A percentile compares a stretch with the other conserved stretches of the same genome.
phyloP scores from a whole-genome alignment of 2,329 filamentous ascomycete genomes.

The Talaromyces sp. region DNA sequence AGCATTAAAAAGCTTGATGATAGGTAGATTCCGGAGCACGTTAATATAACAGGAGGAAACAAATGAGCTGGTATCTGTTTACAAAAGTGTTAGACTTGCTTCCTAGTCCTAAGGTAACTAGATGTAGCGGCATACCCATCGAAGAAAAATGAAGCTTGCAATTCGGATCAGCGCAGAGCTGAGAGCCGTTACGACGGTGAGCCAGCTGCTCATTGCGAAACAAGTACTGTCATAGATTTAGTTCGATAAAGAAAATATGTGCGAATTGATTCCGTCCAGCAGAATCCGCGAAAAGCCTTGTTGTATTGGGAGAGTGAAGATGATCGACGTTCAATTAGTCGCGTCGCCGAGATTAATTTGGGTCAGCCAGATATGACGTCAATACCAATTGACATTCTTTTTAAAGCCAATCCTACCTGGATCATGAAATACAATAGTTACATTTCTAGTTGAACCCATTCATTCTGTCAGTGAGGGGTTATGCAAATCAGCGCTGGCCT shows the following conservation, averaged over 20 bases:
- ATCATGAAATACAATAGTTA: too few species aligned
- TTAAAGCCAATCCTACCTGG: too few species aligned
- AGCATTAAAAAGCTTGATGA: slow-evolving; percentile 30
- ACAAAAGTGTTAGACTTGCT: background rate
- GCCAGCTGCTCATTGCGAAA: slow-evolving; percentile 18
- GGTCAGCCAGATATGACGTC: too few species aligned
- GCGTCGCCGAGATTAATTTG: too few species aligned
- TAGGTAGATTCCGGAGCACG: slow-evolving; percentile 44
- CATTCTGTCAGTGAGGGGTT: background rate
- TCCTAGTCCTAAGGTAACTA: background rate
- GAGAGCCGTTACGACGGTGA: slow-evolving; percentile 27
- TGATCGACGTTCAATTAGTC: too few species aligned
- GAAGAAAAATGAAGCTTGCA: slow-evolving; percentile 37
- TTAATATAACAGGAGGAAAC: slow-evolving; percentile 34
- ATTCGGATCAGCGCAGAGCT: slow-evolving; percentile 37
- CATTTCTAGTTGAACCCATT: too few species aligned
- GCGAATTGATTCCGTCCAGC: background rate
- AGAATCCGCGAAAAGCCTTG: background rate
- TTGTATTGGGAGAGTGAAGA: too few species aligned
- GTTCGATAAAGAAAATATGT: background rate
- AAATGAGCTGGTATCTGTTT: slow-evolving; percentile 33
- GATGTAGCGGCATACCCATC: slow-evolving; percentile 35
- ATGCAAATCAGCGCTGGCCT: slow-evolving; percentile 10
- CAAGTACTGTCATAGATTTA: background rate
- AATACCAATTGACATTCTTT: too few species aligned